Base-by-base conservation (phyloP, 2,329 filamentous ascomycete genomes). In the Epichloe glyceriae region DNA sequence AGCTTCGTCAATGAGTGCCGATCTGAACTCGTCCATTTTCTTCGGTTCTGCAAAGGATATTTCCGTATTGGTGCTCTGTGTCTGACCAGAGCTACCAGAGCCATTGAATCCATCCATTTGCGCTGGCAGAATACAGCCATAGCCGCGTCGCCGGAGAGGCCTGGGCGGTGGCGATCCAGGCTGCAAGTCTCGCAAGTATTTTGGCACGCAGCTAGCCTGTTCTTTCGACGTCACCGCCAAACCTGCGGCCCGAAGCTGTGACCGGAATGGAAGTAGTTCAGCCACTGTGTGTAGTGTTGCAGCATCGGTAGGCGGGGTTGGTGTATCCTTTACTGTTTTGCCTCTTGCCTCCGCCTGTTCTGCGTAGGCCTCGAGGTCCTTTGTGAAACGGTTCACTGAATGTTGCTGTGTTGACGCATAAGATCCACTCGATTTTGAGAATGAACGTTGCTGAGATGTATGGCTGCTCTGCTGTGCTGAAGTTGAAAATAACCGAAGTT, bases 161-260 rank as follows among this genome's bases (percentile, higher is more conserved):
- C 37, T 39, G 35, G 41, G 37, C 15, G 35, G 30, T 22, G 41
- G 33, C 17, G 42, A 19, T 14, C 46, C 46, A 46, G 45, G 46
- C 17, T 51, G 52, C 35, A 49, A 38, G 14, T 49, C 41, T 40
- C 53, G 42, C 30, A 53, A 55, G 48, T 60, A 53, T 38, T 48
- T 38, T 52, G 59, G 42, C 42, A 58, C 48, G 40, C 57, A 19
- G 52, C 66, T 61, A 70, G 72, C 56, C 72, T 77, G 53, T 55
- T 66, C 54, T 44, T 62, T 63, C 37, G 78, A 79, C 11, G 78
- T 80, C 1, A 81, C 72, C 2, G 77, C 76, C 47, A 82, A 66
- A 1, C 77, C 76, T 50, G 74, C 76, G 51, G 70, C 69, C 51
- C 65, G 66, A 54, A 82, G 79, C 53, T 81, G 70, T 4, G 70